Evolutionary conservation across 495 filamentous ascomycete species (phyloP), one percentile per base, ranked within the genome.

Genomic region (Penicillium pancosmium): DNA sequence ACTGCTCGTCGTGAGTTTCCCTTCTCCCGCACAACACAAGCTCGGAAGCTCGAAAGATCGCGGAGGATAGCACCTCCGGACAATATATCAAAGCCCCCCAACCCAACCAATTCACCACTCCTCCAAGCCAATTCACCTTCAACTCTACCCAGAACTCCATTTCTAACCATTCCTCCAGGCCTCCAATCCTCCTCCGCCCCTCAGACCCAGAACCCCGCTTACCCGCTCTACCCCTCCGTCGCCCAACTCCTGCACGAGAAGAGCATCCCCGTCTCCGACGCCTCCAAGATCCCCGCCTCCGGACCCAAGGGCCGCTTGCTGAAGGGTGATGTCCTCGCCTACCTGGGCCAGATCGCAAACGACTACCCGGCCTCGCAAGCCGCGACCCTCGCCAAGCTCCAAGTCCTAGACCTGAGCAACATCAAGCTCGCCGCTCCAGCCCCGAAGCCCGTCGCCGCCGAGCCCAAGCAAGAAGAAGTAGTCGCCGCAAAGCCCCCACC

Each of bases 241-340:
- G 78, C 77, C 66, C 86, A 89, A 63, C 82, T 98, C 40, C 82
- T 98, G 44, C 87, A 89, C 71, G 80, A 88, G 69, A 86, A 94
- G 65, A 85, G 84, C 56, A 73, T 98, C 27, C 80, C 88, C 44
- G 80, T 84, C 50, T 86, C 86, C 23, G 90, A 89, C 59, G 75
- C 88, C 31, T 81, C 87, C 71, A 86, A 89, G 67, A 97, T 98
- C 69, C 89, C 85, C 19, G 86, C 91, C 10, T 93, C 88, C 27
- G 94, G 94, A 15, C 94, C 94, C 35, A 89, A 87, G 71, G 92
- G 93, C 48, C 88, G 95, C 49, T 79, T 98, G 43, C 82, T 98
- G 35, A 98, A 98, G 77, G 94, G 94, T 49, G 94, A 98, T 70
- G 91, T 98, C 9, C 84, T 98, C 46, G 92, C 92, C 33, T 94